Evolutionary conservation across 164 flowering plant genomes (phyloP), one percentile per base, ranked within the genome.

Genomic region (Kingdonia uniflora): DNA sequence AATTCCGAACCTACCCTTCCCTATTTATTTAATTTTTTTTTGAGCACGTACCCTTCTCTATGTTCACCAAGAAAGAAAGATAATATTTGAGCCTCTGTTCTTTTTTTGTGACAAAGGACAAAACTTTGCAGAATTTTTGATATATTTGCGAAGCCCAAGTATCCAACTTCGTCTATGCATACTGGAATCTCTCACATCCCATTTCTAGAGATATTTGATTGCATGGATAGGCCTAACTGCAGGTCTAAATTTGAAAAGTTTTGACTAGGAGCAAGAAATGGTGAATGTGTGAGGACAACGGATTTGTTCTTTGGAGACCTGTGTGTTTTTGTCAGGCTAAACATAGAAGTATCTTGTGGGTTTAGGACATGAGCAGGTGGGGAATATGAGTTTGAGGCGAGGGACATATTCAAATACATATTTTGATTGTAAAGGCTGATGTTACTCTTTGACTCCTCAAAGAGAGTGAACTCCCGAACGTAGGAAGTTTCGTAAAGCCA

Each of bases 391-490:
- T 57, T 60, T 19, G 69, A 52, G 41, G 23, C 50, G 19, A 60
- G 65, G 33, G 59, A 53, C n/a, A 57, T 49, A 17, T 49, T 65
- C 51, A 41, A 23, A 44, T 45, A 42, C 5, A 65, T 41, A 51
- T 61, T 59, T 43, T 69, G 76, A 62, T 81, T 76, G 13, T 51
- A 53, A 0, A 66, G 54, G 14, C 58, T 63, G 74, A 82, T 84
- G 49, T 78, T 77, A 41, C 76, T 79, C 64, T 80, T 85, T 13
- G 87, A 60, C 54, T 71, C 80, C 17, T 80, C 81, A 40, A 55
- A 61, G 22, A 68, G 37, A 0, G 67, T 62, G 57, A 72, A 72
- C 25, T 79, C 76, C 24, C 77, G 54, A 20, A 52, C 41, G 49
- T 53, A 33, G 39, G 52, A 41, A 7, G 80, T 69, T 45, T 76